These are phyloP conservation scores for Colletotrichum lupini DNA, from an alignment of 2,329 filamentous ascomycete species.

Conservation along the genomic window DNA sequence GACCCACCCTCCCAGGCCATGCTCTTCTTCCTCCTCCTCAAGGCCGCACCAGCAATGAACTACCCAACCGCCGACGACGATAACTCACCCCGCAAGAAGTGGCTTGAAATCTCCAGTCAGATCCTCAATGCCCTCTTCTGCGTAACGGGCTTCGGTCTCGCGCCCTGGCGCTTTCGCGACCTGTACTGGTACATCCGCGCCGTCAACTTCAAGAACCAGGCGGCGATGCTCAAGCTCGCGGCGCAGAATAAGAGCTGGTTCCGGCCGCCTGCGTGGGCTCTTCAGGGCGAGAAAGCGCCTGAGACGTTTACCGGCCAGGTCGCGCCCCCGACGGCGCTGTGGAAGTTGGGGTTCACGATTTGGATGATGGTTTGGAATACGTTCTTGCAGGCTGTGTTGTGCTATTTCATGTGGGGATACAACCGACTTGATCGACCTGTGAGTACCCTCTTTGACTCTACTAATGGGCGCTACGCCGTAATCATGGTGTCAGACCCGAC, in stretches of 20 bases:
- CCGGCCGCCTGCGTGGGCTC: slow-evolving; percentile 41
- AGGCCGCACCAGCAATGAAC: slow-evolving; percentile 39
- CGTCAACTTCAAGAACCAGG: slow-evolving; percentile 34
- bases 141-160: slow-evolving; percentile 84
- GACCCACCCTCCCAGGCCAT: slow-evolving; percentile 37
- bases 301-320: slow-evolving; percentile 37
- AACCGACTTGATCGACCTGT: slow-evolving; percentile 40
- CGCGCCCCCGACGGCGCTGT: slow-evolving; percentile 39
- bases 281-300: slow-evolving; percentile 26
- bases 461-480: no score
- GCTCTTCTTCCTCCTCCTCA: slow-evolving; percentile 44
- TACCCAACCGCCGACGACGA: slow-evolving; percentile 35
- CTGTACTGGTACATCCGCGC: slow-evolving; percentile 37
- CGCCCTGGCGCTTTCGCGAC: slow-evolving; percentile 70
- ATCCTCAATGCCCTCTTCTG: slow-evolving; percentile 80
- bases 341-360: slow-evolving; percentile 40
- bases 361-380: slow-evolving; percentile 42
- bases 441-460: no score
- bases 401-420: slow-evolving; percentile 41
- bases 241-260: slow-evolving; percentile 42
- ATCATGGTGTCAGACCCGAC: no score
- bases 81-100: slow-evolving; percentile 37
- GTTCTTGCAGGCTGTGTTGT: slow-evolving; percentile 39
- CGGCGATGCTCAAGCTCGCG: slow-evolving; percentile 39
- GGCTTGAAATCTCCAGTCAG: slow-evolving; percentile 34